Base-by-base conservation (phyloP, 441 rosid genomes). In the Cnidoscolus chayamansa region DNA sequence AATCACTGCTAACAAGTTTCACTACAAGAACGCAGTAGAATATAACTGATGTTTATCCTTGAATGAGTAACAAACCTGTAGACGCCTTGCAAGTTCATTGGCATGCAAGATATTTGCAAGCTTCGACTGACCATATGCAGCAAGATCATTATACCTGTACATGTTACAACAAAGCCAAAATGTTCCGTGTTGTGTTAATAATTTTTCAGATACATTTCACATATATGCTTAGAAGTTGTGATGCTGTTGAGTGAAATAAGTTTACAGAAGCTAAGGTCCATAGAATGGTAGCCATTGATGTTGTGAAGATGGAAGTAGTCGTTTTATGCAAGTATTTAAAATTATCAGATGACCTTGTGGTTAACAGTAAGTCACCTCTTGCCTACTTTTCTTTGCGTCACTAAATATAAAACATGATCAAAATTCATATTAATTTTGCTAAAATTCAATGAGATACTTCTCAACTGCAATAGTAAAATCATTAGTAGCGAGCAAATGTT, bases 81-180 rank as follows among this genome's bases (percentile, higher is more conserved):
- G 49, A 32, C 49, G 59, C 19, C 74, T 71, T 71, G 65, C 57
- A 48, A 71, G 74, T 50, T 70, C 72, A 37, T 69, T 43, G 53
- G 54, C 63, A 67, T 51, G 61, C 50, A 57, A 37, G 40, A 69
- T 17, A 56, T 67, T 67, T 30, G 71, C 71, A 4, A 67, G 71
- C 71, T 67, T 67, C 15, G 72, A 68, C 17, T 68, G 72, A 16
- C 72, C 72, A 37, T 68, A 68, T 45, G 67, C 54, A 45, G 54
- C 45, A 45, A 64, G 54, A 20, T 54, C n/a, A 50, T 64, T 64
- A 51, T 64, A 64, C 67, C 67, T 64, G 67, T 17, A 64, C 30
- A 17, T 19, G 8, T 63, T 17, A 30, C 32, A 63, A n/a, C 1
- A 17, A 10, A 63, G 7, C 17, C 9, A 12, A 32, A 61, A 32